Percentiles rank a stretch among this genome's conserved stretches.
Conservation (phyloP, 179 eudicot species). For the Drosera spatulata region DNA sequence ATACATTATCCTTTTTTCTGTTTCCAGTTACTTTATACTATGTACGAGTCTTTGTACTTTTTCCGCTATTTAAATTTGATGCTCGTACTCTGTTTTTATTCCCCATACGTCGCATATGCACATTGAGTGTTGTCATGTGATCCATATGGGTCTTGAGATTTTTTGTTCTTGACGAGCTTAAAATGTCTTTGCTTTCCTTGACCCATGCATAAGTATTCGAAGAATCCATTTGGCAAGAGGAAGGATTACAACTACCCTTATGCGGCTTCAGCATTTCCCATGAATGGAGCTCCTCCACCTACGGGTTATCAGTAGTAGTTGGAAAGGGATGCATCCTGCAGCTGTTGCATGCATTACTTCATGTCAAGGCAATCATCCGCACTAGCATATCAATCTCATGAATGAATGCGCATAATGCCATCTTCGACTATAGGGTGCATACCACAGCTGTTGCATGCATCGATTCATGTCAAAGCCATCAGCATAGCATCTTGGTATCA, state of each 20-base stretch:
- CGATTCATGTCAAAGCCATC: too few relatives aligned
- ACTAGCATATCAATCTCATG: constrained; percentile 41
- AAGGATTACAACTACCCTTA: constrained; percentile 51
- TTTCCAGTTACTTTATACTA: background rate
- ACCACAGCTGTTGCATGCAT: too few relatives aligned
- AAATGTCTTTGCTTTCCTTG: constrained; percentile 23
- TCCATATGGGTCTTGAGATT: too few relatives aligned
- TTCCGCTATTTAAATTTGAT: too few relatives aligned
- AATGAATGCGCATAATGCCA: constrained; percentile 33
- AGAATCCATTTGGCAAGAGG: constrained; percentile 92
- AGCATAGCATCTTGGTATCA: too few relatives aligned
- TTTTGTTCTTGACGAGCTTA: too few relatives aligned
- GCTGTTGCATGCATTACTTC: constrained; percentile 80
- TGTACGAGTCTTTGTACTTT: background rate
- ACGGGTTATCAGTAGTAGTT: constrained; percentile 55
- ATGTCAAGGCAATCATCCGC: constrained; percentile 56
- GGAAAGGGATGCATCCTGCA: constrained; percentile 93
- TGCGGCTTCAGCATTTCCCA: constrained; percentile 19
- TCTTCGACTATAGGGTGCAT: constrained; percentile 7
- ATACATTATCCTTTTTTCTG: constrained; percentile 83
- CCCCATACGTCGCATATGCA: too few relatives aligned
- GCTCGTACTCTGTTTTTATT: too few relatives aligned
- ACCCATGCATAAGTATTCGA: constrained; percentile 64
- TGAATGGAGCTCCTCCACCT: constrained; percentile 56
- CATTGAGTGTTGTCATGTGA: too few relatives aligned